Evolutionary conservation across 176 grass and related monocot species (phyloP).

Genomic region (Thalia dealbata): DNA sequence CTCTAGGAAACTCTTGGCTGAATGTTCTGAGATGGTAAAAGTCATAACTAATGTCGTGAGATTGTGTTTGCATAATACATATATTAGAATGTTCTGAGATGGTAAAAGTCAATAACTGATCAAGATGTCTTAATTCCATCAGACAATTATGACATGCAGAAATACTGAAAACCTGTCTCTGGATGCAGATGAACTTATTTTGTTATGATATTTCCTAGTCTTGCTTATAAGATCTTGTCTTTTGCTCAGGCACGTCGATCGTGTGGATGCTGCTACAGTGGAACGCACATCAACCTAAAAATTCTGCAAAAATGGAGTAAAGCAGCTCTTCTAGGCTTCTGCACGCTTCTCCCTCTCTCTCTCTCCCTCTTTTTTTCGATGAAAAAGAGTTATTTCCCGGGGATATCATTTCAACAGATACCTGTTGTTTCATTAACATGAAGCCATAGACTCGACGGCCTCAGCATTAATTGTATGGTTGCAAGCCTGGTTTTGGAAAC

Average conservation of each 20-base stretch:
- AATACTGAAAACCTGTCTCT: too few relatives aligned
- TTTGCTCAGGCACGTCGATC: slow-evolving; percentile 19
- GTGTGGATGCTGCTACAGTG: slow-evolving; percentile 19
- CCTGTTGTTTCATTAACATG: too few relatives aligned
- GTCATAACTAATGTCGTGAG: too few relatives aligned
- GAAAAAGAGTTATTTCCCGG: background rate
- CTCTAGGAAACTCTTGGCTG: background rate
- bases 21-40: background rate
- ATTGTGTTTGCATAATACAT: background rate
- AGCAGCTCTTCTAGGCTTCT: background rate
- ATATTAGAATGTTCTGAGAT: background rate
- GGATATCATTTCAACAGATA: too few relatives aligned
- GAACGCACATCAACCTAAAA: slow-evolving; percentile 17
- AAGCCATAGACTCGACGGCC: too few relatives aligned
- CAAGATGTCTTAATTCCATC: background rate
- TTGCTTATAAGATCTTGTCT: background rate
- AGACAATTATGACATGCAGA: background rate
- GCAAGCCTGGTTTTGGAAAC: too few relatives aligned
- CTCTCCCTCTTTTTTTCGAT: background rate
- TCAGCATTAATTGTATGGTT: too few relatives aligned
- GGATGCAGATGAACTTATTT: background rate
- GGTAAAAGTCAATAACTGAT: background rate
- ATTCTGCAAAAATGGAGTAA: slow-evolving; percentile 2
- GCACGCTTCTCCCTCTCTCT: background rate
- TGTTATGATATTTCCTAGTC: background rate